Conservation (phyloP, 2,329 filamentous ascomycete genomes). For the Scorias spongiosa region DNA sequence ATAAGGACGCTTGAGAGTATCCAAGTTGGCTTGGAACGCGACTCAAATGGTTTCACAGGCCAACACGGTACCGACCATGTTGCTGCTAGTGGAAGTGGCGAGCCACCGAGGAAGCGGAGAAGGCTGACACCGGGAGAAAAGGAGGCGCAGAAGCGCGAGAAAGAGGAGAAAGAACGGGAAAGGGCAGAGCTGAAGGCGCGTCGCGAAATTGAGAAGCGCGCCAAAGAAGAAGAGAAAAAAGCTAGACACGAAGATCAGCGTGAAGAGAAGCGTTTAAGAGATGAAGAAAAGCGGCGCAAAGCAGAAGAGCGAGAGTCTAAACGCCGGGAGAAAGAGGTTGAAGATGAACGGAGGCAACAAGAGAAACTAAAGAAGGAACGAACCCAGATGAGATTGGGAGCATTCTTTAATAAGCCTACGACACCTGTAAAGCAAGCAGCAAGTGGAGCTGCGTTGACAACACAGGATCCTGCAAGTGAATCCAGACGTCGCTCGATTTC, state of each 20-base stretch:
- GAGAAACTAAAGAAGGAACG: constrained; percentile 18
- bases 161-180: constrained; percentile 26
- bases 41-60: not conserved
- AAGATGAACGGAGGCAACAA: constrained; percentile 15
- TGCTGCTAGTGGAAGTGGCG: not conserved
- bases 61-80: no score
- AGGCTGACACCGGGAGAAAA: constrained; percentile 21
- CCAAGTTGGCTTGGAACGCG: not conserved
- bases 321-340: constrained; percentile 23
- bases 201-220: constrained; percentile 24
- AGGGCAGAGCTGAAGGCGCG: constrained; percentile 33
- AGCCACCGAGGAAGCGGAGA: constrained; percentile 25
- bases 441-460: constrained; percentile 6
- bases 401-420: constrained; percentile 29
- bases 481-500: constrained; percentile 22
- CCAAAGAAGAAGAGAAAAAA: constrained; percentile 25
- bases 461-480: constrained; percentile 16
- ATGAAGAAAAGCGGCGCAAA: constrained; percentile 21
- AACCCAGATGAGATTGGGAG: constrained; percentile 24
- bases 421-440: constrained; percentile 15
- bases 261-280: constrained; percentile 16
- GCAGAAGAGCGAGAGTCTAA: constrained; percentile 26
- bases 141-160: constrained; percentile 25
- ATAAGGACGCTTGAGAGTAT: constrained; percentile 5
- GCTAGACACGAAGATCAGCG: constrained; percentile 8